Conservation (phyloP, 163 green algal species). For the Chloromonas sp. region DNA sequence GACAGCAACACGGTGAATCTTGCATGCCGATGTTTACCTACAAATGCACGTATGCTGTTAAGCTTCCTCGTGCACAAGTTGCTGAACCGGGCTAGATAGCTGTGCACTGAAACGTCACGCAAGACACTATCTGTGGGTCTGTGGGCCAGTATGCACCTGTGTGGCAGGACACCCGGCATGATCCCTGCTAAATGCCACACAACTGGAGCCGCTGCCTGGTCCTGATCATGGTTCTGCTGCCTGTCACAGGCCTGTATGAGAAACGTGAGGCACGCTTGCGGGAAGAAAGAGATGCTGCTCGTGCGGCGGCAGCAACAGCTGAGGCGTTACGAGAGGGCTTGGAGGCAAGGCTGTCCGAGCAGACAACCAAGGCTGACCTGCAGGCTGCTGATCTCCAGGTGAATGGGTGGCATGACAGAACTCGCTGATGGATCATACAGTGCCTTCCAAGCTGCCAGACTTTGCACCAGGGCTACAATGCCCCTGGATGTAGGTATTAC, state of each 20-base stretch:
- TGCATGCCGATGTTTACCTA: no score
- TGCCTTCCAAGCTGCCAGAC: not conserved
- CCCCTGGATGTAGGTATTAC: no score
- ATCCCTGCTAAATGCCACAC: not conserved
- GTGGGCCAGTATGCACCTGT: not conserved
- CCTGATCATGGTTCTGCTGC: not conserved
- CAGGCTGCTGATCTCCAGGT: constrained; percentile 5
- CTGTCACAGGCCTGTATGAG: constrained; percentile 50
- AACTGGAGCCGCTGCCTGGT: not conserved
- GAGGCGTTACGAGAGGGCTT: constrained; percentile 1
- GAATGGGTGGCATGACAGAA: not conserved
- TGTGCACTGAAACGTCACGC: not conserved
- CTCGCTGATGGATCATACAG: not conserved
- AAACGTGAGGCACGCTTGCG: constrained; percentile 54
- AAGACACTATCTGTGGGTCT: not conserved
- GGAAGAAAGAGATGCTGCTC: constrained; percentile 50
- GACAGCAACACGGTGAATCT: no score
- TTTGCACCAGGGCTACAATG: no score
- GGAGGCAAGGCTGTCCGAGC: constrained; percentile 13
- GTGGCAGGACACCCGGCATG: not conserved
- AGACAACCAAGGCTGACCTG: not conserved
- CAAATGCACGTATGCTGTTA: no score
- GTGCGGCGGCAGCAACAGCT: constrained; percentile 9
- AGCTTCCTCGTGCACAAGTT: no score
- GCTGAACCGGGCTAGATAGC: no score